Evolutionary conservation across 1,139 yeast species (phyloP).

Genomic region (Taiozyma onychis): DNA sequence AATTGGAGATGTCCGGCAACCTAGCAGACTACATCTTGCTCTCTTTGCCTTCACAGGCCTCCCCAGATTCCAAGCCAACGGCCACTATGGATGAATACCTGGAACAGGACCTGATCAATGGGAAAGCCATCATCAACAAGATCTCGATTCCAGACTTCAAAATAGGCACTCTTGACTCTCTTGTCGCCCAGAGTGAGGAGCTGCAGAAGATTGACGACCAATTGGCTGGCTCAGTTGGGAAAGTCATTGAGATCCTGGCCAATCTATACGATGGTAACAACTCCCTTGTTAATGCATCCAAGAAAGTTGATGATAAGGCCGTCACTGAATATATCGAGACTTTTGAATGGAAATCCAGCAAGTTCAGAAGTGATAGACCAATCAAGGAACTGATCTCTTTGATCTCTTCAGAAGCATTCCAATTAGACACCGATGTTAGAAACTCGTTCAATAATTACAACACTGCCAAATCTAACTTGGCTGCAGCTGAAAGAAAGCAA

Average conservation of each 20-base stretch:
- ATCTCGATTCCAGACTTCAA: conserved; percentile 82
- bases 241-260: conserved; percentile 68
- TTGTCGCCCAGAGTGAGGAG: conserved; percentile 89
- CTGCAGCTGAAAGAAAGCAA: conserved; percentile 87
- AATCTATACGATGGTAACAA: conserved; percentile 42
- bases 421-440: conserved; percentile 80
- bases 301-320: conserved; percentile 43
- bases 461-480: conserved; percentile 75
- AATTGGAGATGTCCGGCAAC: conserved; percentile 14
- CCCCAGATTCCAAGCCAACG: conserved; percentile 39
- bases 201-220: conserved; percentile 74
- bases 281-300: conserved; percentile 39
- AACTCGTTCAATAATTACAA: conserved; percentile 64
- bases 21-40: conserved; percentile 29
- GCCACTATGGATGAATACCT: conserved; percentile 30
- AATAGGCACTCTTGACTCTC: conserved; percentile 89
- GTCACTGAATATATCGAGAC: conserved; percentile 57
- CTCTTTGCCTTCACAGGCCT: conserved; percentile 43
- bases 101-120: conserved; percentile 27
- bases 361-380: conserved; percentile 80
- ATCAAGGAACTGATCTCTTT: conserved; percentile 67
- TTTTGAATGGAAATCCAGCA: conserved; percentile 83
- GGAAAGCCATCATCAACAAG: conserved; percentile 29
- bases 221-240: conserved; percentile 59
- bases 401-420: conserved; percentile 71